Evolutionary conservation across 768 basidiomycete species (phyloP), one percentile per base, ranked within the genome.

Genomic region (Sistotremastrum niveocremeum): DNA sequence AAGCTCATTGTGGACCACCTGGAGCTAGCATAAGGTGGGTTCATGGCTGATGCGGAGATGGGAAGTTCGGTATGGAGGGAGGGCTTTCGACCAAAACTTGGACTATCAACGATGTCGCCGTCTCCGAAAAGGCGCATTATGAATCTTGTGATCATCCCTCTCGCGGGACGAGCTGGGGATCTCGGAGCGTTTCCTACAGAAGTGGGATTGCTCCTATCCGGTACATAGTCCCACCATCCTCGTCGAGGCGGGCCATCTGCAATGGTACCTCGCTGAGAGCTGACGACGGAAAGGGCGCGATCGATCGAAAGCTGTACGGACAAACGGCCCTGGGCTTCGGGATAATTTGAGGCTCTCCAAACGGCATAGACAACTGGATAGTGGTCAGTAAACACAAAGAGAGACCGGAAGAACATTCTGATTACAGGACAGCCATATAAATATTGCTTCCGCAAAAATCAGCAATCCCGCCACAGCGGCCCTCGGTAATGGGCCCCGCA

Each of bases 401-500:
- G 20, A 8, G 41, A 37, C 39, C 39, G 39, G 35, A 4, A 5
- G 28, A 20, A 29, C n/a, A 45, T 9, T 11, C 11, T 7, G 67
- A 77, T 51, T 52, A 80, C 80, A 80, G 55, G 78, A 81, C 36
- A 64, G 60, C 51, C 70, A 73, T 29, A 80, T 69, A 54, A 80
- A 77, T n/a, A 72, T 54, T 0, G 76, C 71, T 53, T 80, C 73
- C 9, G 63, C 50, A 12, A 77, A 65, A 45, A 75, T 71, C 9
- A 78, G 59, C 12, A 70, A 60, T 12, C 78, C 60, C 5, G 59
- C 51, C 5, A 55, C 65, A 67, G 49, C 68, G 10, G 9, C 10
- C 41, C 10, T 42, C 28, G 4, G 5, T 29, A 42, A 42, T 35
- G n/a, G 33, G 6, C n/a, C 41, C 4, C 5, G 41, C n/a, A 29